phyloP scores from a whole-genome alignment of 75 land plant species.

The Azolla pinnata region DNA sequence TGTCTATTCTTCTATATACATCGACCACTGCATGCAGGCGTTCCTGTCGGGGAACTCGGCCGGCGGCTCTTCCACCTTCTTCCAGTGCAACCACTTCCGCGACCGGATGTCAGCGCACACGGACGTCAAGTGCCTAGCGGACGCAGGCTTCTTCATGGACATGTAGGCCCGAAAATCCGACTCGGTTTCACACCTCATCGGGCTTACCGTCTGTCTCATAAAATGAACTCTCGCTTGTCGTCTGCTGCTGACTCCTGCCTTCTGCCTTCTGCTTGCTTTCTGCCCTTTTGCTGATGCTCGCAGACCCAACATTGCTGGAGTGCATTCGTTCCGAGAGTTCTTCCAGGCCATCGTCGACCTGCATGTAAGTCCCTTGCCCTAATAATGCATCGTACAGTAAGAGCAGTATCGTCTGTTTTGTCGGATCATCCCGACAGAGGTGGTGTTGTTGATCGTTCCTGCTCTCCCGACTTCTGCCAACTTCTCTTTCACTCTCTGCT shows the following conservation, averaged over 20 bases:
- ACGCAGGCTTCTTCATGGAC: constrained; percentile 85
- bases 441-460: too few relatives aligned
- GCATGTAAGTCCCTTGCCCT: background rate
- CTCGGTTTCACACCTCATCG: background rate
- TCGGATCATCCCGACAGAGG: too few relatives aligned
- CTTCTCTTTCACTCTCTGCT: background rate
- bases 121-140: constrained; percentile 70
- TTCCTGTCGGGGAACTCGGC: constrained; percentile 84
- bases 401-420: too few relatives aligned
- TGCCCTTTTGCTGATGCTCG: too few relatives aligned
- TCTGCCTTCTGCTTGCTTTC: too few relatives aligned
- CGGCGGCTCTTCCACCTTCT: constrained; percentile 64
- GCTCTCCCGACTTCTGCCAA: background rate
- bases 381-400: too few relatives aligned
- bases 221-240: too few relatives aligned
- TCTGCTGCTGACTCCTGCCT: too few relatives aligned
- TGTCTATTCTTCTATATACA: background rate
- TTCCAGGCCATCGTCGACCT: background rate
- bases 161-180: constrained; percentile 26
- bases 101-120: constrained; percentile 36
- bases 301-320: background rate
- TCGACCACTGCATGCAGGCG: constrained; percentile 32
- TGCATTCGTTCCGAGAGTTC: background rate
- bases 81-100: constrained; percentile 71
- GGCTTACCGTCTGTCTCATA: background rate